Base-by-base conservation (phyloP, 2,329 filamentous ascomycete genomes). In the Fusarium brachygibbosum region DNA sequence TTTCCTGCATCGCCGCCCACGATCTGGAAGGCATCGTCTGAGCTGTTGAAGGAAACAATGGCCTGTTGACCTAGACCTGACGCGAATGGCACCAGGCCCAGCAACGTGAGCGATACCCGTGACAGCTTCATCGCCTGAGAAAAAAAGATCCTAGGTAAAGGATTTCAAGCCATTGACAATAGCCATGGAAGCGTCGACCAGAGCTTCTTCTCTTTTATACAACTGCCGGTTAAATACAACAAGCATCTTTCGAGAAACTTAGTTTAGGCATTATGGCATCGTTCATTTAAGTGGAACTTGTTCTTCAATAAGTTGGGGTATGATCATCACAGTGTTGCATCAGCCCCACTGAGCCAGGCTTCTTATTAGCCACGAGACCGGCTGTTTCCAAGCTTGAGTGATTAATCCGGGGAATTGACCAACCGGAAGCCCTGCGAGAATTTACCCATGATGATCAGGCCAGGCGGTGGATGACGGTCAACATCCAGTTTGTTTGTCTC, bases 291-390 rank as follows among this genome's bases (percentile, higher is more conserved):
- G 45, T 46, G 61, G 53, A 58, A 65, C 60, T 55, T 28, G 32
- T 31, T 23, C n/a, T 13, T n/a, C 2, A 23, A 23, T 42, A 34
- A 31, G 44, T 35, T 29, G 29, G 49, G 65, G 45, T 17, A 67
- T 51, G 62, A 65, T 65, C 60, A 65, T 42, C 63, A 9, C 4
- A 63, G 14, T 5, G 64, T 67, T 3, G 63, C 14, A 67, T 58
- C 14, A 8, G 48, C 50, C 64, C 63, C 63, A 48, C 54, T 19
- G 56, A 58, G 42, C 57, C 57, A 49, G 63, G 63, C 52, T 66
- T 6, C 29, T 48, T 52, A 67, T 63, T 67, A 67, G 64, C 64
- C 64, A 58, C 9, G 17, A 55, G 40, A 38, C 63, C 64, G 62
- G 57, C 14, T 67, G 55, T 67, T 5, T 9, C 41, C 45, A 25